Base-by-base conservation (phyloP, 495 filamentous ascomycete species). In the Friedmanniomyces endolithicus region DNA sequence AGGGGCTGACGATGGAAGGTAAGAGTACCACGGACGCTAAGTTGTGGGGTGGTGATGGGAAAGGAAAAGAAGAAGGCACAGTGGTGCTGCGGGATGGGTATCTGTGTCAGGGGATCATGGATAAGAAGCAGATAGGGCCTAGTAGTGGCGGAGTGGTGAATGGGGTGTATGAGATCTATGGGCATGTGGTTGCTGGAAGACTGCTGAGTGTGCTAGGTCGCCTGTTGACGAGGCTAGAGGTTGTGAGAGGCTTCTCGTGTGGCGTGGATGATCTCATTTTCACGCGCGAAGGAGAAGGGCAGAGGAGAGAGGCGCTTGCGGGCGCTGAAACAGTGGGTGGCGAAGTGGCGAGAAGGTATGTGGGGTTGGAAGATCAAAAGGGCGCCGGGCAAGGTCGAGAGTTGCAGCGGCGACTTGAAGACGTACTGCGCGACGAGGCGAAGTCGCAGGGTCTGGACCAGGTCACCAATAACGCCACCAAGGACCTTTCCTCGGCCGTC, bases 181-280 rank as follows among this genome's bases (percentile, higher is more conserved):
- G 94, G 19, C 87, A 90, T 51, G 83, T 81, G 19, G 74, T 80
- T 53, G 90, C 94, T 20, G 90, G 89, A 27, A 85, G 84, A 63
- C 72, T 95, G 0, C 78, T 99, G 44, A 88, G 88, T 71, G 82
- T 94, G 60, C 73, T 97, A 45, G 92, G 92, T 48, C 79, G 94
- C 31, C 78, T 99, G 24, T 70, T 97, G 51, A 99, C 90, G 1
- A 84, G 88, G 52, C 84, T 89, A 60, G 75, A 97, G 50, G 84
- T 88, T 65, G 95, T 96, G 84, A 76, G 89, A 25, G 94, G 88
- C 0, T 96, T 96, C 66, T 89, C 85, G 56, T 99, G 94, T 70
- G 94, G 94, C 60, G 94, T 99, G 71, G 94, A 97, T 61, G 94
- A 99, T 75, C 77, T 99, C 58, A 75, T 83, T 22, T 78, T 97